Evolutionary conservation across 805 yeast species (phyloP).

Genomic region (Wickerhamomyces xylosicus): DNA sequence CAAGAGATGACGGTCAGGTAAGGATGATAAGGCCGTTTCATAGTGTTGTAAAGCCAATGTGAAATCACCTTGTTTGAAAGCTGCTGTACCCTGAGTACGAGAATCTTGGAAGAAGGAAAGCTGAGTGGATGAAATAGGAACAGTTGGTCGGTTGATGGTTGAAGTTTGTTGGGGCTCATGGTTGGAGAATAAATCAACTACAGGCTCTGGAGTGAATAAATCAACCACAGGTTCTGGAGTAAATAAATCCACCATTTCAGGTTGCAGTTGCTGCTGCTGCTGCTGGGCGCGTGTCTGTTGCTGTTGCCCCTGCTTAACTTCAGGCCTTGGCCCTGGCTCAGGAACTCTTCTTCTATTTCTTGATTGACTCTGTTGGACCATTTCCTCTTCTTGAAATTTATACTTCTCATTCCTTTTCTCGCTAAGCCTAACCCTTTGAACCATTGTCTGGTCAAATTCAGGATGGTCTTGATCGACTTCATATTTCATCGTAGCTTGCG

Average conservation of each 20-base stretch:
- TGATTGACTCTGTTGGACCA: slow-evolving; percentile 2
- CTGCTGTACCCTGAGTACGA: slow-evolving; percentile 46
- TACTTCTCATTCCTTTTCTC: neutral
- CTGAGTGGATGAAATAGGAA: slow-evolving; percentile 13
- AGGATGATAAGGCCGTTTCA: slow-evolving; percentile 38
- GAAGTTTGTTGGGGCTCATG: slow-evolving; percentile 5
- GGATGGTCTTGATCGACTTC: slow-evolving; percentile 34
- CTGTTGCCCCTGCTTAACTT: too few relatives aligned
- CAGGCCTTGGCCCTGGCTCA: slow-evolving; percentile 1
- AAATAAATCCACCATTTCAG: slow-evolving; percentile 13
- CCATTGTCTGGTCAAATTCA: neutral
- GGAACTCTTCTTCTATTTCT: slow-evolving; percentile 1
- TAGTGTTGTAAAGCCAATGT: slow-evolving; percentile 52
- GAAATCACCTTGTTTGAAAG: slow-evolving; percentile 80
- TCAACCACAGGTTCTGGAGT: slow-evolving; percentile 6
- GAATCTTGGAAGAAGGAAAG: slow-evolving; percentile 31
- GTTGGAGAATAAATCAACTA: slow-evolving; percentile 7
- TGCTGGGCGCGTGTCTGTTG: too few relatives aligned
- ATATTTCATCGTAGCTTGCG: slow-evolving; percentile 20
- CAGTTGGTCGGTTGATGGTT: slow-evolving; percentile 4
- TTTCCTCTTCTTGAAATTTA: slow-evolving; percentile 5
- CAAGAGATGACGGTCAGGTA: slow-evolving; percentile 57
- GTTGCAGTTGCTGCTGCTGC: slow-evolving; percentile 4
- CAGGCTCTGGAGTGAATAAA: slow-evolving; percentile 2
- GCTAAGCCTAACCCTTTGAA: neutral